These are phyloP conservation scores for Limnanthes douglasii DNA, from an alignment of 345 rosid genomes.

Conservation along the genomic window DNA sequence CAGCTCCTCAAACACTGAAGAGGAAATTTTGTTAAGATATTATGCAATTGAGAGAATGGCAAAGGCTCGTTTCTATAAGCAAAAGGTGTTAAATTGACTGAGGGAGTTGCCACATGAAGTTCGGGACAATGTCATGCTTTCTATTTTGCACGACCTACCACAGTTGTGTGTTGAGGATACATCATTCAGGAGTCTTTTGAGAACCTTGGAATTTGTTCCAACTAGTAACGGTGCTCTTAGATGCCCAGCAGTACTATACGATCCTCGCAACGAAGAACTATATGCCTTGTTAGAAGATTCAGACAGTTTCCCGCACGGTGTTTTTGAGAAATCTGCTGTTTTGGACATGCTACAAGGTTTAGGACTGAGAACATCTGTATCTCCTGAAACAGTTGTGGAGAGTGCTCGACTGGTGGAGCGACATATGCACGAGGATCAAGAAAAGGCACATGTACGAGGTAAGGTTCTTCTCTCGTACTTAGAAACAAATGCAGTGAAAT, in stretches of 20 bases:
- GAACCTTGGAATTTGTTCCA: slow-evolving; percentile 76
- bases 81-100: slow-evolving; percentile 44
- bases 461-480: slow-evolving; percentile 77
- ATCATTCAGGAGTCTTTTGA: slow-evolving; percentile 46
- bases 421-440: slow-evolving; percentile 48
- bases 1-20: slow-evolving; percentile 41
- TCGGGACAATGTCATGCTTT: slow-evolving; percentile 63
- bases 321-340: slow-evolving; percentile 44
- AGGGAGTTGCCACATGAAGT: slow-evolving; percentile 55
- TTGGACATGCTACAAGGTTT: slow-evolving; percentile 80
- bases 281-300: slow-evolving; percentile 71
- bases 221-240: slow-evolving; percentile 41
- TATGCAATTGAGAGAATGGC: slow-evolving; percentile 71
- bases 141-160: slow-evolving; percentile 65
- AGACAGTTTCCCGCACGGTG: slow-evolving; percentile 57
- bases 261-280: slow-evolving; percentile 85
- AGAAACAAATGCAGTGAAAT: slow-evolving; percentile 83
- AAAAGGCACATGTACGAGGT: slow-evolving; percentile 61
- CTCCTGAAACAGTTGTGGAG: slow-evolving; percentile 66
- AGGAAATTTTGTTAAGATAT: slow-evolving; percentile 47
- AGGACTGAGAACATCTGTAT: slow-evolving; percentile 72
- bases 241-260: slow-evolving; percentile 56
- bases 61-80: slow-evolving; percentile 59
- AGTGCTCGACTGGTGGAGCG: slow-evolving; percentile 73
- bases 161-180: slow-evolving; percentile 73